Base-by-base conservation (phyloP, 352 stramenopile species). In the Albugo candida region DNA sequence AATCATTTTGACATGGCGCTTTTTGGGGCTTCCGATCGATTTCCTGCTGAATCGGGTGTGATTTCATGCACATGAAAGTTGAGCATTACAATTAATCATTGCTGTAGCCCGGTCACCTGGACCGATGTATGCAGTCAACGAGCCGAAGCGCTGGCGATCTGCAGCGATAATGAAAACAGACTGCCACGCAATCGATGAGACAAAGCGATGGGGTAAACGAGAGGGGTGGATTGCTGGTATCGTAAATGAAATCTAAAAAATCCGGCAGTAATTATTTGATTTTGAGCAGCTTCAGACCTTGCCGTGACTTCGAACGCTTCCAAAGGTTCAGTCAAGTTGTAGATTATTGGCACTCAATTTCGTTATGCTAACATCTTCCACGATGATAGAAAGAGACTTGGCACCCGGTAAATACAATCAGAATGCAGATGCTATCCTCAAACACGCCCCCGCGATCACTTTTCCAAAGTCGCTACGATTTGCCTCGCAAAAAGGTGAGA, bases 401-500 rank as follows among this genome's bases (percentile, higher is more conserved):
- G 74, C 76, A 2, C 70, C 73, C 16, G 75, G 70, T 6, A 59
- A 83, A 18, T 88, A 86, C 48, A 65, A 86, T 48, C 61, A 66
- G 31, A 84, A 66, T 44, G 61, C 81, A n/a, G 64, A 77, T 19
- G 58, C 63, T 11, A 65, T 83, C 35, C 81, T 80, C 41, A 58
- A 55, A 11, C 55, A 65, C 31, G 70, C 75, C 8, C 76, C 76
- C 0, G 75, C 78, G 34, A 64, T 82, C 24, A 83, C 73, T 11
- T 86, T 88, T 49, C 64, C 76, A 1, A 86, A 86, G 41, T 85
- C 76, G 17, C 65, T 56, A 41, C 76, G 76, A 43, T 88, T 88
- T 52, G 51, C 84, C 36, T 86, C 76, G 1, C 76, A 88, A 53
- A 82, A 78, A 80, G 72, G 75, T 87, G 36, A 12, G 35, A 27